Evolutionary conservation across 2,329 filamentous ascomycete genomes (phyloP).

Genomic region (Apiospora rasikravindrae): DNA sequence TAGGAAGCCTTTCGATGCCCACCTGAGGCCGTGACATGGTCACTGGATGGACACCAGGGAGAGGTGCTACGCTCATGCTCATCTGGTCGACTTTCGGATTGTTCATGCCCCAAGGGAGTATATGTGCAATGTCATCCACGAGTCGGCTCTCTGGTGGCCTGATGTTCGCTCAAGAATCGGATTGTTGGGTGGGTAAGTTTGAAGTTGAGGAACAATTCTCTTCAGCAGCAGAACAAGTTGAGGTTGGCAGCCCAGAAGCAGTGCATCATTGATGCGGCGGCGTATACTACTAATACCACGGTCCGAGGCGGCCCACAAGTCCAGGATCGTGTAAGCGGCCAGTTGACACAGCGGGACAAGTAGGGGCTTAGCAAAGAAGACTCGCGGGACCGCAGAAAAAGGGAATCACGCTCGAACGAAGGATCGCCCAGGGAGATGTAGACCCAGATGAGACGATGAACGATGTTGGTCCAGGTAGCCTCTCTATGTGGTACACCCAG

Average conservation of each 20-base stretch:
- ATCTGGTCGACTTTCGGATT: slow-evolving; percentile 47
- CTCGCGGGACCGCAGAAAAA: background rate
- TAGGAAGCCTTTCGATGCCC: slow-evolving; percentile 78
- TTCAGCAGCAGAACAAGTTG: slow-evolving; percentile 21
- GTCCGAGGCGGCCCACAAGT: slow-evolving; percentile 15
- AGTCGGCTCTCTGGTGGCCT: background rate
- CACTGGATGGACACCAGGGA: slow-evolving; percentile 52
- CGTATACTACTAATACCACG: background rate
- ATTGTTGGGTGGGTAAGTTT: background rate
- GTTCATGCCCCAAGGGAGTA: slow-evolving; percentile 42
- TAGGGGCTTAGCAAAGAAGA: slow-evolving; percentile 10
- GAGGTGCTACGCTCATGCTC: slow-evolving; percentile 46
- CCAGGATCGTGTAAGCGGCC: background rate
- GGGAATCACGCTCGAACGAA: slow-evolving; percentile 8
- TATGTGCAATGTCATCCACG: background rate
- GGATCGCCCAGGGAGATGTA: slow-evolving; percentile 1
- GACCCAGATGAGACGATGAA: slow-evolving; percentile 17
- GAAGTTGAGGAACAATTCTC: background rate
- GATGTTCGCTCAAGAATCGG: background rate
- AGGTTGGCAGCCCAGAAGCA: slow-evolving; percentile 16
- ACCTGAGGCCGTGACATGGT: slow-evolving; percentile 77
- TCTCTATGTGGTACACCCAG: slow-evolving; percentile 31
- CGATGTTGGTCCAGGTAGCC: slow-evolving; percentile 21
- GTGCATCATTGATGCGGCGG: slow-evolving; percentile 20
- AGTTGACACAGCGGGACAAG: slow-evolving; percentile 6